These are phyloP conservation scores for Arthrinium phaeospermum DNA, from an alignment of 2,329 filamentous ascomycete genomes.

Conservation along the genomic window DNA sequence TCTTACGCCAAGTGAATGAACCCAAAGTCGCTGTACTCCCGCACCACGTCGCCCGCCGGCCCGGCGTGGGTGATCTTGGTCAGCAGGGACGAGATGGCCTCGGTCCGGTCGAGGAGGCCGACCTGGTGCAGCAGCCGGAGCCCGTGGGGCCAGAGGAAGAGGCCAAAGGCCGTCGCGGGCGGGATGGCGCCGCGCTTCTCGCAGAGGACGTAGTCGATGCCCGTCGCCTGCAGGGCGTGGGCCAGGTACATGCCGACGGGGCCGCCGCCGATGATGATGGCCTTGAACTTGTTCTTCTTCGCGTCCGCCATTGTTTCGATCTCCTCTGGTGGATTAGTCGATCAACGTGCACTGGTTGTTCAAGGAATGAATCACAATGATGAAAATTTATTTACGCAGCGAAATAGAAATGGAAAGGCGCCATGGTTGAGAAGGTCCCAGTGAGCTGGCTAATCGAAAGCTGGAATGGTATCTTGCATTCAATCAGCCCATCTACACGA, in stretches of 20 bases:
- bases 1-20: neutral
- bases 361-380: no score
- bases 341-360: neutral
- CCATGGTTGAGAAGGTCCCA: neutral
- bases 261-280: slow-evolving; percentile 19
- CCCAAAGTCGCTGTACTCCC: neutral
- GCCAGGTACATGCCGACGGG: slow-evolving; percentile 19
- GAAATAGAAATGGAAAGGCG: no score
- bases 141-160: slow-evolving; percentile 17
- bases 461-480: neutral
- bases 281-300: neutral
- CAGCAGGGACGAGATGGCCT: neutral
- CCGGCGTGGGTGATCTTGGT: neutral
- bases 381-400: neutral
- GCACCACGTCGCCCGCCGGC: neutral
- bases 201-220: slow-evolving; percentile 21
- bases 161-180: neutral
- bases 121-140: slow-evolving; percentile 20
- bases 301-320: neutral
- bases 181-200: slow-evolving; percentile 14
- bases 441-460: neutral
- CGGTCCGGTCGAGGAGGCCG: slow-evolving; percentile 13
- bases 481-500: neutral
- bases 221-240: slow-evolving; percentile 5
- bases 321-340: neutral